Conservation (phyloP, 2,329 filamentous ascomycete species). For the Fusarium sp. region DNA sequence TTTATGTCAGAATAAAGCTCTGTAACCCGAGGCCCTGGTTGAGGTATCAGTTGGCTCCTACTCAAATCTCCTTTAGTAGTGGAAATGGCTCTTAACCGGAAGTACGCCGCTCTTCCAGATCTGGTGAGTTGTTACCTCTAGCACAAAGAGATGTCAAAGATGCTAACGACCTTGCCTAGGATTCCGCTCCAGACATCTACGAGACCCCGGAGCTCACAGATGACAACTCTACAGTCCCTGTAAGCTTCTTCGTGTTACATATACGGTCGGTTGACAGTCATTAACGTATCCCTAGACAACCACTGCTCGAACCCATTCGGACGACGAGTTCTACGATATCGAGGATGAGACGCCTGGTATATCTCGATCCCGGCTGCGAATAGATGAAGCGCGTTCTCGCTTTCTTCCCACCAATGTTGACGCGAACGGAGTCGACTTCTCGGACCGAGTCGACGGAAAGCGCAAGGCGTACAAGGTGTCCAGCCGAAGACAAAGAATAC, state of each 20-base stretch:
- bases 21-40: neutral
- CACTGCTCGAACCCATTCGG: constrained; percentile 65
- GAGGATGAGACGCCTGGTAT: constrained; percentile 74
- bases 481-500: constrained; percentile 70
- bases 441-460: constrained; percentile 84
- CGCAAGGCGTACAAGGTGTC: constrained; percentile 84
- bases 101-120: constrained; percentile 84
- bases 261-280: constrained; percentile 11
- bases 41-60: neutral
- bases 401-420: constrained; percentile 83
- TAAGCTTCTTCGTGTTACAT: constrained; percentile 55
- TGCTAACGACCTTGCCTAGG: constrained; percentile 59
- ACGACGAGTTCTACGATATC: constrained; percentile 69
- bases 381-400: constrained; percentile 79
- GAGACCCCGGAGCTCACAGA: constrained; percentile 94
- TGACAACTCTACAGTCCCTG: constrained; percentile 85
- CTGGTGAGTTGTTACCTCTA: constrained; percentile 61
- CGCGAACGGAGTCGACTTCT: constrained; percentile 84
- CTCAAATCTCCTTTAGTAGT: neutral
- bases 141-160: neutral
- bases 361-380: constrained; percentile 77
- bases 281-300: constrained; percentile 56
- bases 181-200: constrained; percentile 93
- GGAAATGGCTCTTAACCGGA: constrained; percentile 78
- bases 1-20: neutral